A percentile compares a stretch with the other conserved stretches of the same genome.
phyloP scores from a whole-genome alignment of 2,329 filamentous ascomycete species.

The Fusarium miscanthi region DNA sequence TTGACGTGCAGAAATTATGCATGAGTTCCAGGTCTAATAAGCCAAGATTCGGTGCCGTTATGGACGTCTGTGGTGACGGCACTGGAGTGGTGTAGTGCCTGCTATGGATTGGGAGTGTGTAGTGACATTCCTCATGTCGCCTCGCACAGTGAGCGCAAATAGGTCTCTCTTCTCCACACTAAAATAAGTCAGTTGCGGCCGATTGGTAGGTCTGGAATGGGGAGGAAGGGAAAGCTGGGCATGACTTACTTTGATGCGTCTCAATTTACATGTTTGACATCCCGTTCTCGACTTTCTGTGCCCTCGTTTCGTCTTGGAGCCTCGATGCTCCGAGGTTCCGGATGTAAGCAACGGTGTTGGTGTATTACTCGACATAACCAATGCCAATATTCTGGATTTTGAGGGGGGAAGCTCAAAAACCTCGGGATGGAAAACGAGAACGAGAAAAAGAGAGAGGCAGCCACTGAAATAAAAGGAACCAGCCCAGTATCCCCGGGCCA shows the following conservation, averaged over 20 bases:
- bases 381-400: too few species aligned
- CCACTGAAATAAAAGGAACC: neutral
- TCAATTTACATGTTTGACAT: neutral
- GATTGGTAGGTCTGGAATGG: rapidly evolving
- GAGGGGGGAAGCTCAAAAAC: neutral
- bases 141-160: neutral
- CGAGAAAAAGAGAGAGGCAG: neutral
- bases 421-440: neutral
- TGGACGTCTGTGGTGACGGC: neutral
- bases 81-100: neutral
- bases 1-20: neutral
- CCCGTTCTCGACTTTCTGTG: neutral
- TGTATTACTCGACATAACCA: neutral
- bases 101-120: neutral
- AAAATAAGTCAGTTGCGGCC: neutral
- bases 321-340: neutral
- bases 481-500: too few species aligned
- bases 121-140: neutral
- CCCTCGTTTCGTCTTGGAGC: neutral
- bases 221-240: rapidly evolving
- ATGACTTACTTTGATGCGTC: neutral
- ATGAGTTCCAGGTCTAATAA: neutral
- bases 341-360: neutral
- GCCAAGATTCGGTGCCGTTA: rapidly evolving
- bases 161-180: neutral